Evolutionary conservation across 2,329 filamentous ascomycete species (phyloP).

Genomic region (Exophiala sp.): DNA sequence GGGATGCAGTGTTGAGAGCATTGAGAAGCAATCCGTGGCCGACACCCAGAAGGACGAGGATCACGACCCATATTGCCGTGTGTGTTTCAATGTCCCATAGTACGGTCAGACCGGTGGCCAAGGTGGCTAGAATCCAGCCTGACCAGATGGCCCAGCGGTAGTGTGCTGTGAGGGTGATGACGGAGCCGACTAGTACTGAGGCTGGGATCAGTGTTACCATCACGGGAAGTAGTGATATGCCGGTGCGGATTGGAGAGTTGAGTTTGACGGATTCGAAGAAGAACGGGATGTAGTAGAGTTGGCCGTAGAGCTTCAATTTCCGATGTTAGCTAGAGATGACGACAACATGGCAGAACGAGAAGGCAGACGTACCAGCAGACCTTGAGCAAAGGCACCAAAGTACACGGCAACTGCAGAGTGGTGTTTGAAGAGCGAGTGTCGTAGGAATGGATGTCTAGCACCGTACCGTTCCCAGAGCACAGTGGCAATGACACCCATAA

Average conservation of each 20-base stretch:
- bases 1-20: slow-evolving; percentile 38
- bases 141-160: slow-evolving; percentile 41
- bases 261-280: slow-evolving; percentile 38
- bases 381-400: slow-evolving; percentile 39
- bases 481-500: slow-evolving; percentile 31
- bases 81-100: slow-evolving; percentile 34
- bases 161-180: slow-evolving; percentile 34
- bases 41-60: slow-evolving; percentile 38
- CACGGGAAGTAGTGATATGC: slow-evolving; percentile 37
- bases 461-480: slow-evolving; percentile 35
- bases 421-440: slow-evolving; percentile 36
- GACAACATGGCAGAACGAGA: no score
- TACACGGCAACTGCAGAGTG: slow-evolving; percentile 37
- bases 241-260: slow-evolving; percentile 34
- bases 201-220: slow-evolving; percentile 31
- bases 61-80: slow-evolving; percentile 34
- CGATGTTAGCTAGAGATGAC: no score
- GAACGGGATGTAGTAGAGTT: slow-evolving; percentile 41
- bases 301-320: slow-evolving; percentile 35
- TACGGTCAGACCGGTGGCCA: slow-evolving; percentile 37
- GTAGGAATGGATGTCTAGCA: slow-evolving; percentile 36
- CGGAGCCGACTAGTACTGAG: slow-evolving; percentile 31
- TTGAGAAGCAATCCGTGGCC: slow-evolving; percentile 41
- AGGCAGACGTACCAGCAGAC: slow-evolving; percentile 37
- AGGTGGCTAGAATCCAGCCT: slow-evolving; percentile 38